These are phyloP conservation scores for Ogataea allantospora DNA, from an alignment of 805 yeast species.

Conservation along the genomic window DNA sequence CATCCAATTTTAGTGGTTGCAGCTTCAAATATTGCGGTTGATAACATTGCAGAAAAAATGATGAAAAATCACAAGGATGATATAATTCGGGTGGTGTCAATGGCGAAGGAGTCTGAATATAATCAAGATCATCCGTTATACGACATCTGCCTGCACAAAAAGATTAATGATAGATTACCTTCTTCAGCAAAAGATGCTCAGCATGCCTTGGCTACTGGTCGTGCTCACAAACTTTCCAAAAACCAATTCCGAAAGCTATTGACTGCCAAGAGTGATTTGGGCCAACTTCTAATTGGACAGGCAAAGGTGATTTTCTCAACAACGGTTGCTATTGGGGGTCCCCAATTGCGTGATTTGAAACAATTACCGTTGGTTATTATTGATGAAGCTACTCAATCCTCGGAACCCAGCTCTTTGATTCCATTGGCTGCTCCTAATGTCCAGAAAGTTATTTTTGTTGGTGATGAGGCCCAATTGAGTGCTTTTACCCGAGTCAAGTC, in stretches of 20 bases:
- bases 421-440: conserved; percentile 70
- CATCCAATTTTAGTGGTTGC: conserved; percentile 72
- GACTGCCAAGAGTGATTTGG: conserved; percentile 42
- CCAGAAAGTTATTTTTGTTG: conserved; percentile 67
- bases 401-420: conserved; percentile 69
- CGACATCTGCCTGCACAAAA: conserved; percentile 63
- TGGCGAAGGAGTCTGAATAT: conserved; percentile 62
- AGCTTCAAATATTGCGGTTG: conserved; percentile 73
- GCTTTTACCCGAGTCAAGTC: conserved; percentile 69
- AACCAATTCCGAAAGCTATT: conserved; percentile 50
- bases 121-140: conserved; percentile 51
- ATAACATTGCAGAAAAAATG: conserved; percentile 70
- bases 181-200: conserved; percentile 41
- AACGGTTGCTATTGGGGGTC: conserved; percentile 70
- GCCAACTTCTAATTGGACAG: conserved; percentile 54
- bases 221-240: conserved; percentile 38
- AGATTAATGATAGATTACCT: conserved; percentile 50
- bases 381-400: conserved; percentile 79
- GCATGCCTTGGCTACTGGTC: conserved; percentile 43
- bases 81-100: conserved; percentile 57
- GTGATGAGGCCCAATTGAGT: conserved; percentile 74
- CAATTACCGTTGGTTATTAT: conserved; percentile 60
- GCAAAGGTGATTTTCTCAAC: conserved; percentile 73
- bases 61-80: conserved; percentile 48
- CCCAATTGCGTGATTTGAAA: conserved; percentile 53